Evolutionary conservation across 257 asterid genomes (phyloP).

Genomic region (Fraxinus pennsylvanica): DNA sequence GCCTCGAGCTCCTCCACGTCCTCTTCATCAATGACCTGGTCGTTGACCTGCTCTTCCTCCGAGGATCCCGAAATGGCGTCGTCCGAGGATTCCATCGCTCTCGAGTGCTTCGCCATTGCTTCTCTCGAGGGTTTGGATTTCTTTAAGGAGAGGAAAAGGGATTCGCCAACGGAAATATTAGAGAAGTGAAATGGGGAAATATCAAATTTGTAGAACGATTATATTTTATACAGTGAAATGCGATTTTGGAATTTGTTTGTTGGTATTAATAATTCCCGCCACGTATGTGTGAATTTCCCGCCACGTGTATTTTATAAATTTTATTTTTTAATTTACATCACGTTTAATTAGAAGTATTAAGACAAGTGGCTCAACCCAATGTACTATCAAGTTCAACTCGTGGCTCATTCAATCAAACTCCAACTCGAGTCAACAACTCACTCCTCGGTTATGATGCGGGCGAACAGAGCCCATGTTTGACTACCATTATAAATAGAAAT

Average conservation of each 20-base stretch:
- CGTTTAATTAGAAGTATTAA: no score
- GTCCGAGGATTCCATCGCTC: conserved; percentile 33
- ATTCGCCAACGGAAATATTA: neutral
- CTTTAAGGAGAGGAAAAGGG: neutral
- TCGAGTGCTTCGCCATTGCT: conserved; percentile 23
- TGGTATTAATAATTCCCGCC: conserved; percentile 37
- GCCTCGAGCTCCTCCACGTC: conserved; percentile 60
- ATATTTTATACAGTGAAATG: neutral
- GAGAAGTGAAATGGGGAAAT: no score
- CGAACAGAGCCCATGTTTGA: no score
- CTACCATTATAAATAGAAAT: no score
- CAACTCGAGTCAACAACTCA: no score
- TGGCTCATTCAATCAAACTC: no score
- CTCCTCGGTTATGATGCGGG: no score
- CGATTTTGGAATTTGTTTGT: neutral
- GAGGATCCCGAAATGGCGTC: conserved; percentile 27
- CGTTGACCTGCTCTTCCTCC: conserved; percentile 34
- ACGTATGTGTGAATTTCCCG: neutral
- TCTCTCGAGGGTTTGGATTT: conserved; percentile 31
- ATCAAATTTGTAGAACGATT: neutral
- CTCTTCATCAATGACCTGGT: conserved; percentile 37
- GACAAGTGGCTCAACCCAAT: no score
- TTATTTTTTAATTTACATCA: no score
- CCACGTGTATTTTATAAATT: no score
- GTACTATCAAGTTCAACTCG: no score